Base-by-base conservation (phyloP, 31 red algal genomes). In the Odonthalia washingtoniensis region DNA sequence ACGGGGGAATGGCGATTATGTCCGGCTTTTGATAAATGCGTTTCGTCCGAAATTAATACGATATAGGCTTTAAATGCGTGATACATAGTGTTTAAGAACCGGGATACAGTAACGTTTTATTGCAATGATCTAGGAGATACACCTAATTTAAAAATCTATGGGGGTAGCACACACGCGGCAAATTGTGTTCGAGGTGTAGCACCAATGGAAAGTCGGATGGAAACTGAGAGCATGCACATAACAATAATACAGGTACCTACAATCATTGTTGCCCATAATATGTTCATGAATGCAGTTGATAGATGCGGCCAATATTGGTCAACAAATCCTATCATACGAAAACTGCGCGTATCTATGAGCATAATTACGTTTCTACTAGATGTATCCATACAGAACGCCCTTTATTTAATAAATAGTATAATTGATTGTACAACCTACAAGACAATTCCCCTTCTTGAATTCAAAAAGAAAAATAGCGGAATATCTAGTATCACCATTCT, bases 261-360 rank as follows among this genome's bases (percentile, higher is more conserved):
- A 2, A 38, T 81, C 42, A 65, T 81, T n/a, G 57, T 65, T 3
- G 49, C 77, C n/a, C 61, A 80, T 30, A 80, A 80, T 38, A n/a
- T 81, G 6, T 81, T 81, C 30, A 40, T 80, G 77, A 80, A 65
- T 5, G 77, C 41, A n/a, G n/a, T n/a, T n/a, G n/a, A n/a, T 31
- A 6, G 53, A 52, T 80, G 57, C 38, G 53, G 64, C 24, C 77
- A 80, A 64, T 65, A 63, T 6, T 5, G 77, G 1, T 80, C 77
- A 36, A 63, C 77, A 33, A 21, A 45, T 3, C 36, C 77, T 1
- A 80, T 52, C 37, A 3, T 80, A 2, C 3, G 77, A 38, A 49
- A 30, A 36, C 14, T 18, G 28, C 12, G 66, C 12, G 66, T 70
- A 26, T 12, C 27, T 12, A 70, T 70, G 66, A 21, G 27, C 33